Base-by-base conservation (phyloP, 176 grass and related monocot species). In the Poa pratensis region DNA sequence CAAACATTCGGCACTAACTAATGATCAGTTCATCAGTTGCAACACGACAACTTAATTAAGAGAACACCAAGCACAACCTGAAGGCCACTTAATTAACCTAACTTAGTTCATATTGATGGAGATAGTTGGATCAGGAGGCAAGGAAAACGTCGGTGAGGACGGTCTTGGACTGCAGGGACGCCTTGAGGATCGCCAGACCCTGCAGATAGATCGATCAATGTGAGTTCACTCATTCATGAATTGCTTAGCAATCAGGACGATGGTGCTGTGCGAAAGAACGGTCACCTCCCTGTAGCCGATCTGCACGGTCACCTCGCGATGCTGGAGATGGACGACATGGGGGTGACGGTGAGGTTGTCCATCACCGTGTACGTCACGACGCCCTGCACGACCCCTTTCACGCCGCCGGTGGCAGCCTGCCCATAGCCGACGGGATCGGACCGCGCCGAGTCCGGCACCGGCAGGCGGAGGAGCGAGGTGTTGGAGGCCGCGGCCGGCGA, bases 281-380 rank as follows among this genome's bases (percentile, higher is more conserved):
- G 12, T 26, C 59, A 62, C 59, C 59, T 12, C 10, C 0, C 0
- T 62, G 59, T 4, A 62, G 59, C 11, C 59, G 59, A 62, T 1
- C 59, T 9, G 23, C 59, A 62, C 59, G 59, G 59, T 62, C 59
- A 27, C 27, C 59, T 62, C 59, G 63, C 76, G 45, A 93, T 80
- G 76, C 72, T 63, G 45, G 94, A 89, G 77, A 89, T 89, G 57
- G 83, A 87, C 12, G 94, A 93, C 88, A 93, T 86, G 61, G 94
- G 91, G 39, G 7, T 22, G 8, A 91, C 40, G 9, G 80, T 71
- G 45, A 91, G 81, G 81, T 91, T 59, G 69, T 95, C 90, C 93
- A 89, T 90, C 42, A 95, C 71, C 5, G 81, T 73, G 75, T 92
- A 95, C 9, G 66, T 91, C 43, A 93, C 52, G 43, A 80, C 1